phyloP scores from a whole-genome alignment of 768 basidiomycete genomes.

The Lactifluus echinatus region DNA sequence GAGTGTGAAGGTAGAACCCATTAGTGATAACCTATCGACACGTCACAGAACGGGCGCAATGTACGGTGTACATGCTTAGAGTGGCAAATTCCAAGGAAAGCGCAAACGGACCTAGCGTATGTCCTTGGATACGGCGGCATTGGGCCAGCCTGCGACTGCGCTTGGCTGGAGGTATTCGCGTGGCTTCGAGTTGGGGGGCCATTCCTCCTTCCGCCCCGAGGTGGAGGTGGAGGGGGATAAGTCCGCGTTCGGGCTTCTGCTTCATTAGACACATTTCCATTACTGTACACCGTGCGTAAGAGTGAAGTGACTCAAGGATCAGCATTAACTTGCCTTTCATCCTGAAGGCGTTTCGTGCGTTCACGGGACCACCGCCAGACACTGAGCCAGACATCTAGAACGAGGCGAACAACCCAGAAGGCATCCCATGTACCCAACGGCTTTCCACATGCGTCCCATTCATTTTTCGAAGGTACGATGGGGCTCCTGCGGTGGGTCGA shows the following conservation, averaged over 20 bases:
- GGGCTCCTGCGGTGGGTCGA: slow-evolving; percentile 43
- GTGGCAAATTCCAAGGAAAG: neutral
- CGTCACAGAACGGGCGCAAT: neutral
- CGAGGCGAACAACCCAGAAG: slow-evolving; percentile 51
- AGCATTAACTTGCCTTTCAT: slow-evolving; percentile 7
- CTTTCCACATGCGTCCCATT: slow-evolving; percentile 55
- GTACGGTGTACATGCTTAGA: neutral
- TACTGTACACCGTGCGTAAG: neutral
- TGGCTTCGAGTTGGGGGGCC: neutral
- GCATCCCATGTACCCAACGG: slow-evolving; percentile 62
- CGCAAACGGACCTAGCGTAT: slow-evolving; percentile 10
- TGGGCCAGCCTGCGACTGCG: neutral
- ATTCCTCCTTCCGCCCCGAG: slow-evolving; percentile 1
- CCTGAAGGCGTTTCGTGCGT: slow-evolving; percentile 21
- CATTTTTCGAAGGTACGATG: slow-evolving; percentile 31
- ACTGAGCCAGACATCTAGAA: slow-evolving; percentile 39
- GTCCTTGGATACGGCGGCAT: slow-evolving; percentile 17
- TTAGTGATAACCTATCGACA: slow-evolving; percentile 44
- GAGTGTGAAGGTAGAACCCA: slow-evolving; percentile 62
- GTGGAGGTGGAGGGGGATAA: neutral
- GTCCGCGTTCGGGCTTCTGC: neutral
- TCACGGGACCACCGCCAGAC: slow-evolving; percentile 47
- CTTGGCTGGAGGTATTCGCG: neutral
- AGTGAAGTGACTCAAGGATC: neutral
- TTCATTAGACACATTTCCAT: neutral